Evolutionary conservation across 305 asterid species (phyloP), one percentile per base, ranked within the genome.

Genomic region (Fraxinus platypoda): DNA sequence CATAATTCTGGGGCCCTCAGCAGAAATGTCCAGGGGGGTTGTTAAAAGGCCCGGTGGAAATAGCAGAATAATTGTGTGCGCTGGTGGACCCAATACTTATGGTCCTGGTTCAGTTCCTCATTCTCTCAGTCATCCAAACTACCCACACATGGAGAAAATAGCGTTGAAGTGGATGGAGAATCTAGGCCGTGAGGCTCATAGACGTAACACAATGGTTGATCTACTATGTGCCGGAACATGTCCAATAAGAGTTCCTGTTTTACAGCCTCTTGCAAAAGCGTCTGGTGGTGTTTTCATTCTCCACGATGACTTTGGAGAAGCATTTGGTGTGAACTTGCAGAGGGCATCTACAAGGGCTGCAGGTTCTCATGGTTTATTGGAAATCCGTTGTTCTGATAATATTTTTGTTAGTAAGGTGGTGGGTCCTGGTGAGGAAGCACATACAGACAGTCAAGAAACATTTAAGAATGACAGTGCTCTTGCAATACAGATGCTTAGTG

Each of bases 221-320:
- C 88, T 95, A 73, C 88, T 93, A 75, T 93, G 98, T 83, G 98
- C 98, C 71, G 98, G 98, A 81, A 95, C 98, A 75, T 95, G 98
- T 82, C 98, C 98, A 6, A 91, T 92, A 28, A 92, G 98, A 78
- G 94, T 91, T 85, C 94, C 95, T 82, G 83, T 95, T 66, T 83
- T 95, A 83, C 98, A 87, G 64, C 95, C 98, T 78, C 97, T 95
- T 84, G 95, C 98, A 31, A 93, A 93, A 86, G 91, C 93, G 79
- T 91, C 98, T 34, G 98, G 98, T 64, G 98, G 98, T 80, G 92
- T 92, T 78, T 84, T 95, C 74, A 85, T 93, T 86, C 93, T 94
- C 79, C 98, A 95, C 26, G 98, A 95, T 81, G 98, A 95, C 85
- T 95, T 95, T 84, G 98, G 98, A 74, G 98, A 95, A 89, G 98